Conservation (phyloP, 2,329 filamentous ascomycete genomes). For the Colletotrichum sansevieriae region DNA sequence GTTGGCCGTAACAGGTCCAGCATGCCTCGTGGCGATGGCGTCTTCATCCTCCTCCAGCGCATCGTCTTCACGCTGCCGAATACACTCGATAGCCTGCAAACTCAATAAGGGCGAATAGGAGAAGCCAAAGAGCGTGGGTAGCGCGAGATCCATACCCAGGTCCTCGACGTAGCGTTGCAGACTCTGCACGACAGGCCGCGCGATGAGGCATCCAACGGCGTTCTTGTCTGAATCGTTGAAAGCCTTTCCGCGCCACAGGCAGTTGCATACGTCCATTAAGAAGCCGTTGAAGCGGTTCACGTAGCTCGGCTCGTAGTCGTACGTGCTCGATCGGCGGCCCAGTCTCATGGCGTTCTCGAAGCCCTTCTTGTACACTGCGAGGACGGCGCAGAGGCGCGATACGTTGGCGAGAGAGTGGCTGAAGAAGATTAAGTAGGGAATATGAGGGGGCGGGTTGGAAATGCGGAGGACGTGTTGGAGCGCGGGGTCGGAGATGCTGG, state of each 20-base stretch:
- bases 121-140: conserved; percentile 68
- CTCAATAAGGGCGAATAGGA: conserved; percentile 71
- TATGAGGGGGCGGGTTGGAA: conserved; percentile 73
- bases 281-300: conserved; percentile 84
- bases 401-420: conserved; percentile 71
- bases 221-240: conserved; percentile 76
- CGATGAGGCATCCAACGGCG: conserved; percentile 67
- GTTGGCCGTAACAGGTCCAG: conserved; percentile 77
- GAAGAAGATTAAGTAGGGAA: conserved; percentile 81
- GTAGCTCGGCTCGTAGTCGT: conserved; percentile 64
- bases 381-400: conserved; percentile 76
- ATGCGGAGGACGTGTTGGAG: conserved; percentile 72
- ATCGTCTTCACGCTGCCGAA: conserved; percentile 70
- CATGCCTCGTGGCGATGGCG: conserved; percentile 64
- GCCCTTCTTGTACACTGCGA: conserved; percentile 79
- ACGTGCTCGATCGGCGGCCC: conserved; percentile 51
- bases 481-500: conserved; percentile 65
- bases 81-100: conserved; percentile 65
- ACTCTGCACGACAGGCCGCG: conserved; percentile 57
- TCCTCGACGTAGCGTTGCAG: conserved; percentile 63
- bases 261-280: conserved; percentile 89
- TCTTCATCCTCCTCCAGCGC: conserved; percentile 55
- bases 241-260: conserved; percentile 81
- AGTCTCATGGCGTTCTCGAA: conserved; percentile 74
- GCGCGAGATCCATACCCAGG: conserved; percentile 60